Percentiles rank a stretch among this genome's conserved stretches.
phyloP scores from a whole-genome alignment of 495 filamentous ascomycete species.

The Talaromyces proteolyticus region DNA sequence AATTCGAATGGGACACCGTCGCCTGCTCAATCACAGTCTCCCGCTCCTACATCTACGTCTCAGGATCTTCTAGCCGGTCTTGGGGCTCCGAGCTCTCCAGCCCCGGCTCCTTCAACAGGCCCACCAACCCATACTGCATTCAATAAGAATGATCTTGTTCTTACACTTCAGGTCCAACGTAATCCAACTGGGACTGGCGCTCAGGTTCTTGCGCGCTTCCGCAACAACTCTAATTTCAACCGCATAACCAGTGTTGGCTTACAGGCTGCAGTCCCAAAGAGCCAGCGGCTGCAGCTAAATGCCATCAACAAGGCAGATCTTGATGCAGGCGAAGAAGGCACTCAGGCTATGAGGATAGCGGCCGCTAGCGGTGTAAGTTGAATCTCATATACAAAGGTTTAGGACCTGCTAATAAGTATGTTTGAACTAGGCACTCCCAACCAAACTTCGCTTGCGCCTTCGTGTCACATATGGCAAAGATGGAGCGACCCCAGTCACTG shows the following conservation, averaged over 20 bases:
- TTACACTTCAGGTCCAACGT: constrained; percentile 77
- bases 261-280: constrained; percentile 94
- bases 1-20: constrained; percentile 37
- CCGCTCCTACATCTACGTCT: constrained; percentile 32
- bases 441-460: constrained; percentile 73
- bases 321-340: constrained; percentile 71
- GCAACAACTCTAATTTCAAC: constrained; percentile 61
- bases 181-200: constrained; percentile 60
- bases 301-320: constrained; percentile 78
- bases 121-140: constrained; percentile 61
- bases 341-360: constrained; percentile 78
- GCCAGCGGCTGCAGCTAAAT: constrained; percentile 83
- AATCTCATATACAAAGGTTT: constrained; percentile 4
- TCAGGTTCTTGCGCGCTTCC: constrained; percentile 78
- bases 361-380: constrained; percentile 80
- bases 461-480: constrained; percentile 75
- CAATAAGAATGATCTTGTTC: constrained; percentile 74
- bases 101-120: constrained; percentile 33
- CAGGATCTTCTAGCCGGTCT: constrained; percentile 41
- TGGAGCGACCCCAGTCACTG: constrained; percentile 62
- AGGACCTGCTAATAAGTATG: constrained; percentile 13
- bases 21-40: constrained; percentile 13
- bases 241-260: constrained; percentile 67
- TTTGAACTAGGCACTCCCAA: constrained; percentile 53
- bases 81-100: constrained; percentile 32